Conservation (phyloP, 2,329 filamentous ascomycete genomes). For the Orbilia javanica region DNA sequence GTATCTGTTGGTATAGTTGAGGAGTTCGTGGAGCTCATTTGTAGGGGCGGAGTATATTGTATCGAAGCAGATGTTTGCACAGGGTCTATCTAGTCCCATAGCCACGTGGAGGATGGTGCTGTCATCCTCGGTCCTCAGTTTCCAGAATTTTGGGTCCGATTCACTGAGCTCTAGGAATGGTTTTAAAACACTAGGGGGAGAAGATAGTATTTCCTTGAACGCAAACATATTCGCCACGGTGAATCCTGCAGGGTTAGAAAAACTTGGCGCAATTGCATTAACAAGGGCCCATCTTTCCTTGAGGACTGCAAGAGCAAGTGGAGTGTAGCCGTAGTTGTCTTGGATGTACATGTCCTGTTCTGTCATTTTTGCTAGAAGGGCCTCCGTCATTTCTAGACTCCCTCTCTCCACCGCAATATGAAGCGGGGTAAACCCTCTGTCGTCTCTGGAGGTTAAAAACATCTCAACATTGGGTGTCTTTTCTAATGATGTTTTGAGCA, state of each 20-base stretch:
- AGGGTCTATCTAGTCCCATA: background rate
- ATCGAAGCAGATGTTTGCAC: background rate
- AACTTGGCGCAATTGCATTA: background rate
- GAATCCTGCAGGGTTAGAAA: background rate
- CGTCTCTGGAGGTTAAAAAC: background rate
- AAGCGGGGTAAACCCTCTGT: background rate
- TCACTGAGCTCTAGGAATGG: background rate
- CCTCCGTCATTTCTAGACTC: background rate
- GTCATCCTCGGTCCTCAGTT: conserved; percentile 3
- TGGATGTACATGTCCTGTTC: background rate
- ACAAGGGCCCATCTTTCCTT: background rate
- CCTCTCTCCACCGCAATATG: background rate
- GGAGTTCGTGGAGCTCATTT: background rate
- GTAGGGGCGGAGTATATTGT: background rate
- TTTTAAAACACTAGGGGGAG: background rate
- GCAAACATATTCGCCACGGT: background rate
- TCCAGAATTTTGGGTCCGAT: background rate
- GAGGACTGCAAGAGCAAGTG: background rate
- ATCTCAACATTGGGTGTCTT: background rate
- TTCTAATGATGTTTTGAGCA: no score
- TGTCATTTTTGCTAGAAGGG: background rate
- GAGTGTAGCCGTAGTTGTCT: background rate
- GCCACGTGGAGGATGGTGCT: background rate
- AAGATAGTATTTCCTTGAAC: background rate
- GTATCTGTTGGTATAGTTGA: background rate